These are phyloP conservation scores for Emmonsiellopsis sp. DNA, from an alignment of 2,329 filamentous ascomycete genomes.

Conservation along the genomic window DNA sequence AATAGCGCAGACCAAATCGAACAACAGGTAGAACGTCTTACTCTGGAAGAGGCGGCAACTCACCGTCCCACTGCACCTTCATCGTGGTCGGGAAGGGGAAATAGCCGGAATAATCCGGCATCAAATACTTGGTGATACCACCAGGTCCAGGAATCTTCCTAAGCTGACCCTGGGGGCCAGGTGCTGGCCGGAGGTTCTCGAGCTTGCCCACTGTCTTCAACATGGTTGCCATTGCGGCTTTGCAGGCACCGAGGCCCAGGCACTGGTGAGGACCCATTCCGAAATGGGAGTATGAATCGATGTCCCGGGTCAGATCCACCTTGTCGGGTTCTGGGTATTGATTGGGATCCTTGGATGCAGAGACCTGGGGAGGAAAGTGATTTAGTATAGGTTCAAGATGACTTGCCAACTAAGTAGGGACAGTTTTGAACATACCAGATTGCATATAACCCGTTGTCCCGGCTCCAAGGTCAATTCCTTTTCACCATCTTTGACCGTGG, in stretches of 20 bases:
- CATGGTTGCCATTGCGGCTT: constrained; percentile 31
- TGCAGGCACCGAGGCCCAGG: constrained; percentile 31
- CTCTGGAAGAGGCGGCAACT: constrained; percentile 15
- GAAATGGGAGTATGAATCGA: constrained; percentile 32
- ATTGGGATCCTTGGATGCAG: constrained; percentile 29
- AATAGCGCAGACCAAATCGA: background rate
- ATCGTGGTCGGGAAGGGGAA: constrained; percentile 35
- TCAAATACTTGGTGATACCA: constrained; percentile 36
- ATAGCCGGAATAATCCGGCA: constrained; percentile 32
- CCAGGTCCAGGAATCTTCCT: constrained; percentile 33
- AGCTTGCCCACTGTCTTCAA: constrained; percentile 36
- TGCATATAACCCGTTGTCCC: constrained; percentile 26
- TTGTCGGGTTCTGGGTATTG: constrained; percentile 29
- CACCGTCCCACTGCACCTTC: constrained; percentile 36
- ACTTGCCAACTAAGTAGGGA: constrained; percentile 29
- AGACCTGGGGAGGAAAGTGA: constrained; percentile 22
- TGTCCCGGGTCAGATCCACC: constrained; percentile 37
- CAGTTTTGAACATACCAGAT: constrained; percentile 22
- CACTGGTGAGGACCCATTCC: constrained; percentile 42
- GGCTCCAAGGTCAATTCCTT: constrained; percentile 23
- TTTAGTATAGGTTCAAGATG: constrained; percentile 50
- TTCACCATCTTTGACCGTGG: constrained; percentile 25
- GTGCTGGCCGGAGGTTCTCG: constrained; percentile 37
- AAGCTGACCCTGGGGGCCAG: constrained; percentile 37
- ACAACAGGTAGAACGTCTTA: background rate